Conservation (phyloP, 768 basidiomycete genomes). For the Auricularia cornea region DNA sequence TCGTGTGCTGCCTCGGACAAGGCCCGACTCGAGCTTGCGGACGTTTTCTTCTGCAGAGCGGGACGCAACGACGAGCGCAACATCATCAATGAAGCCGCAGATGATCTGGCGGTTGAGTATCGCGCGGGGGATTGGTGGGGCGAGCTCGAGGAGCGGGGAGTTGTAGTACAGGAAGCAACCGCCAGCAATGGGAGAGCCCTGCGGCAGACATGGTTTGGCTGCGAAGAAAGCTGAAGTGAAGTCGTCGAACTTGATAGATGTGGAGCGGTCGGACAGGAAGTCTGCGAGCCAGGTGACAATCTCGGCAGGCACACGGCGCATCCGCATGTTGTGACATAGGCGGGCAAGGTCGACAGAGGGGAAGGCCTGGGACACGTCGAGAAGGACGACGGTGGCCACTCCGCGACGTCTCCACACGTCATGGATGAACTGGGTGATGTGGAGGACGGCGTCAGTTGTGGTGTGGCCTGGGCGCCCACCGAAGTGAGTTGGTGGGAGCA, state of each 20-base stretch:
- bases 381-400: conserved; percentile 30
- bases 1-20: too few relatives aligned
- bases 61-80: background rate
- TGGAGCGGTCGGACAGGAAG: conserved; percentile 9
- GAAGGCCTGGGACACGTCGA: conserved; percentile 38
- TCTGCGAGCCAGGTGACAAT: conserved; percentile 8
- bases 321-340: conserved; percentile 14
- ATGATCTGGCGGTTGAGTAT: background rate
- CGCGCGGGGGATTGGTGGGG: conserved; percentile 1
- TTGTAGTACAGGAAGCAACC: too few relatives aligned
- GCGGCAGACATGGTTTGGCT: too few relatives aligned
- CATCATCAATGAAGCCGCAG: conserved; percentile 15
- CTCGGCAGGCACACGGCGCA: conserved; percentile 2
- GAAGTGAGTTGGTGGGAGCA: conserved; percentile 31
- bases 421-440: conserved; percentile 4
- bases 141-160: background rate
- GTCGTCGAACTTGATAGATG: conserved; percentile 21
- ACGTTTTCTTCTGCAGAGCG: too few relatives aligned
- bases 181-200: too few relatives aligned
- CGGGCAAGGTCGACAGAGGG: background rate
- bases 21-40: too few relatives aligned
- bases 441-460: conserved; percentile 29
- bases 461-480: conserved; percentile 31
- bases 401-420: conserved; percentile 21
- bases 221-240: conserved; percentile 13